phyloP scores from a whole-genome alignment of 2,329 filamentous ascomycete species.

The Neopestalotiopsis sp. region DNA sequence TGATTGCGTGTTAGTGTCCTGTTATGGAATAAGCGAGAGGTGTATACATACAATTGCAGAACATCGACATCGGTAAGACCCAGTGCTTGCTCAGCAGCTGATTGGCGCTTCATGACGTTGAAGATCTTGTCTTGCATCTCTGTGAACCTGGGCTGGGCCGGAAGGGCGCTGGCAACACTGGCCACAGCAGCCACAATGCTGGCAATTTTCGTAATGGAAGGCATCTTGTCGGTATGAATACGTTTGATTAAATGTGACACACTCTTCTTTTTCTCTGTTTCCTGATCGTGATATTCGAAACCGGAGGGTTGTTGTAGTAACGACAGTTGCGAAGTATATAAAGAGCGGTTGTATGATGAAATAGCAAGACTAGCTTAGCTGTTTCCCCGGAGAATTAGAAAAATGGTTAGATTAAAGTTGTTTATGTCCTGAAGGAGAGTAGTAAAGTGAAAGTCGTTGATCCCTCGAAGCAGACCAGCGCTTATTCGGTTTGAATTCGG shows the following conservation, averaged over 20 bases:
- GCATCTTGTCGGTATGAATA: slow-evolving; percentile 44
- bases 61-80: slow-evolving; percentile 61
- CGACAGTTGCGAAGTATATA: slow-evolving; percentile 23
- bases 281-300: slow-evolving; percentile 23
- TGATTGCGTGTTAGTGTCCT: slow-evolving; percentile 25
- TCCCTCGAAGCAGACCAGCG: slow-evolving; percentile 57
- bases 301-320: slow-evolving; percentile 14
- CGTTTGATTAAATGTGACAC: slow-evolving; percentile 28
- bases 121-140: slow-evolving; percentile 51
- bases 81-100: slow-evolving; percentile 50
- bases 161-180: slow-evolving; percentile 52
- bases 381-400: slow-evolving; percentile 33
- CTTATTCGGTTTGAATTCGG: slow-evolving; percentile 43
- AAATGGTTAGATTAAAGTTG: slow-evolving; percentile 42
- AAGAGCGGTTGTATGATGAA: slow-evolving; percentile 26
- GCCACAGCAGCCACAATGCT: slow-evolving; percentile 50
- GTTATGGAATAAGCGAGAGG: slow-evolving; percentile 6
- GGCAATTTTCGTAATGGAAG: slow-evolving; percentile 51
- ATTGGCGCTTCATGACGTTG: slow-evolving; percentile 55
- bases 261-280: slow-evolving; percentile 28
- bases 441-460: slow-evolving; percentile 37
- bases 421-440: slow-evolving; percentile 39
- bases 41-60: slow-evolving; percentile 59
- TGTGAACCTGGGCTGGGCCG: slow-evolving; percentile 50
- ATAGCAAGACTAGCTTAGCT: slow-evolving; percentile 48